Percentiles rank a stretch among this genome's conserved stretches.
phyloP scores from a whole-genome alignment of 2,329 filamentous ascomycete species.

The Pestalotiopsis sp. region DNA sequence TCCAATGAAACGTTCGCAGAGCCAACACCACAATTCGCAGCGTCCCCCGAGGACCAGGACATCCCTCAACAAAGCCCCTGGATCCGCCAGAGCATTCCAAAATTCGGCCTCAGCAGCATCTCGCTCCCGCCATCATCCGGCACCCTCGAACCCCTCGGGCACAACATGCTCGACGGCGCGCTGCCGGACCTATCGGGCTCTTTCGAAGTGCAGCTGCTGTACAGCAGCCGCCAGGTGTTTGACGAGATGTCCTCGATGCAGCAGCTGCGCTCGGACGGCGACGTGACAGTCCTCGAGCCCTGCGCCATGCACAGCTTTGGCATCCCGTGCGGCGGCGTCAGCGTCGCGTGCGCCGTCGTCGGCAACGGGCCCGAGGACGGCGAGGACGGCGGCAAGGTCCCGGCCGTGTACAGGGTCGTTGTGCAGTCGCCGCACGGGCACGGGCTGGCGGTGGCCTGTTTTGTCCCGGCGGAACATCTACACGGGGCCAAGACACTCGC shows the following conservation, averaged over 20 bases:
- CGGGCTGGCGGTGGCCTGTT: background rate
- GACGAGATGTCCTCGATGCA: background rate
- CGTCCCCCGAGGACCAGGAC: background rate
- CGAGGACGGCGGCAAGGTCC: background rate
- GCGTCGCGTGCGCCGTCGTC: background rate
- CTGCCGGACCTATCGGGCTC: background rate
- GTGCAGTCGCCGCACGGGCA: constrained; percentile 5
- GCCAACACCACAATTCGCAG: background rate
- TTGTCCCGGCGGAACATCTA: background rate
- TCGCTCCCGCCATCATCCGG: background rate
- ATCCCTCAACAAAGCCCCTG: background rate
- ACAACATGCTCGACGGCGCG: background rate
- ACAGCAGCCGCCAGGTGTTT: background rate
- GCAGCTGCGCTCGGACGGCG: background rate
- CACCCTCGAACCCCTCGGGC: background rate
- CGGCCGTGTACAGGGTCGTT: background rate
- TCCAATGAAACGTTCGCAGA: background rate
- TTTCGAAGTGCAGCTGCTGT: background rate
- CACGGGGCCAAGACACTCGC: background rate
- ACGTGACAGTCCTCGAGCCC: constrained; percentile 3
- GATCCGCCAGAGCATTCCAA: background rate
- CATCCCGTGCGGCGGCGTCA: constrained; percentile 3
- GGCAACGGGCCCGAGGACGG: background rate
- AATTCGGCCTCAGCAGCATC: background rate
- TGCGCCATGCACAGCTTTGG: background rate